Evolutionary conservation across 2,329 filamentous ascomycete genomes (phyloP).

Genomic region (Talaromyces funiculosus): DNA sequence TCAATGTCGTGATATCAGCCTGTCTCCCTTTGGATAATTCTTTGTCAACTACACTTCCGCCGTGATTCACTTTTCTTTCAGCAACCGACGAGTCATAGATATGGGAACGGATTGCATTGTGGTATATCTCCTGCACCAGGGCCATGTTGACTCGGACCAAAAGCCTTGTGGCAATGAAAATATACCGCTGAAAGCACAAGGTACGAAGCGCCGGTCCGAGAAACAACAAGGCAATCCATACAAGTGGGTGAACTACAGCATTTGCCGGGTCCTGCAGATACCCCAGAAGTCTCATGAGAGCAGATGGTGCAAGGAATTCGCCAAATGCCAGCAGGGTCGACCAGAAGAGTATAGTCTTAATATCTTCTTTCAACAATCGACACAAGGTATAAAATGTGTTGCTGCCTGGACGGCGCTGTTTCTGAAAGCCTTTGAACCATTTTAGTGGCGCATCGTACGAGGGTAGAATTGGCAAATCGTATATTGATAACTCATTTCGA

Average conservation of each 20-base stretch:
- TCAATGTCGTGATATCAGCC: conserved; percentile 52
- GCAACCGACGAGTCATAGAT: conserved; percentile 45
- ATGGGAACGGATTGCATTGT: conserved; percentile 50
- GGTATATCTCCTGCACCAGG: conserved; percentile 55
- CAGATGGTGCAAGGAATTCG: conserved; percentile 51
- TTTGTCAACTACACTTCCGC: conserved; percentile 19
- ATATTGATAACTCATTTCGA: conserved; percentile 24
- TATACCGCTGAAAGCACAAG: conserved; percentile 51
- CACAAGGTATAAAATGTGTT: conserved; percentile 25
- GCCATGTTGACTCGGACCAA: conserved; percentile 53
- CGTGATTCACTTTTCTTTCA: not conserved
- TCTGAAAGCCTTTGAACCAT: conserved; percentile 23
- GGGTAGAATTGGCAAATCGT: conserved; percentile 29
- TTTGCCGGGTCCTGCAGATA: conserved; percentile 45
- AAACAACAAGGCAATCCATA: conserved; percentile 53
- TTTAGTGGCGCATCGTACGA: conserved; percentile 25
- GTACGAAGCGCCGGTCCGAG: conserved; percentile 47
- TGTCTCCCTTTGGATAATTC: conserved; percentile 37
- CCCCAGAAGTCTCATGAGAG: conserved; percentile 49
- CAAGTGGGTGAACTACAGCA: conserved; percentile 46
- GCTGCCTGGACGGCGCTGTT: conserved; percentile 22
- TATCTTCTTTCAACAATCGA: conserved; percentile 22
- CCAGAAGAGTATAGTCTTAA: conserved; percentile 26
- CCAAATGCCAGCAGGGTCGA: conserved; percentile 22
- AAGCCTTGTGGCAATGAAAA: conserved; percentile 54